Percentiles rank a stretch among this genome's conserved stretches.
phyloP scores from a whole-genome alignment of 2,329 filamentous ascomycete species.

The Colletotrichum musicola region DNA sequence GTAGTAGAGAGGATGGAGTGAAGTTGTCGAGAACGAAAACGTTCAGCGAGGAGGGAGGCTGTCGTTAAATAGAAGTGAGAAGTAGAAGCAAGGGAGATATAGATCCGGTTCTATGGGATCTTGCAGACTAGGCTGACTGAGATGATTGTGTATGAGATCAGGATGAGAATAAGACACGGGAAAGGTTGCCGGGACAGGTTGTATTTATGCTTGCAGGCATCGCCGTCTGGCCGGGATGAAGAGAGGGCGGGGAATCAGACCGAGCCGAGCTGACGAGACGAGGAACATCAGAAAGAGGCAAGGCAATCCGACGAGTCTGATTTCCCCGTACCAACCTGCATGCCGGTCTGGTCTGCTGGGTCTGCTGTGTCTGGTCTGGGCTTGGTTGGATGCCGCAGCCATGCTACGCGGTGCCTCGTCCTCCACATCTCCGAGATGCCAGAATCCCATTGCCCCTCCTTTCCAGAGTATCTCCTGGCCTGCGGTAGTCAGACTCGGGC shows the following conservation, averaged over 20 bases:
- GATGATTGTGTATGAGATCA: slow-evolving; percentile 30
- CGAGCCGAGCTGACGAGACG: neutral
- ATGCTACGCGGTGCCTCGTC: neutral
- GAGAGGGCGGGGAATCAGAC: slow-evolving; percentile 22
- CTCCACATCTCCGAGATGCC: slow-evolving; percentile 40
- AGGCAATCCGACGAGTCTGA: slow-evolving; percentile 32
- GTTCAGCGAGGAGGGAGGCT: slow-evolving; percentile 20
- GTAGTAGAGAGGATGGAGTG: slow-evolving; percentile 11
- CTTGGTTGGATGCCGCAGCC: slow-evolving; percentile 12
- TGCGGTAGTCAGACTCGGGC: slow-evolving; percentile 13
- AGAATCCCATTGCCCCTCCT: slow-evolving; percentile 34
- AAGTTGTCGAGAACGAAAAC: neutral
- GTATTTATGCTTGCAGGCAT: slow-evolving; percentile 37
- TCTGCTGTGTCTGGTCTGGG: neutral
- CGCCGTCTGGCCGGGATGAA: slow-evolving; percentile 19
- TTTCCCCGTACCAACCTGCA: neutral
- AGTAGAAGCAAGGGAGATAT: neutral
- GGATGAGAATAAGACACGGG: neutral
- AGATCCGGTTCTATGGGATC: slow-evolving; percentile 20
- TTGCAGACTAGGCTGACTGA: slow-evolving; percentile 11
- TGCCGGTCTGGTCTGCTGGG: slow-evolving; percentile 12
- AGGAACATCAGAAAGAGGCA: slow-evolving; percentile 27
- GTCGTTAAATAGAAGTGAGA: slow-evolving; percentile 25
- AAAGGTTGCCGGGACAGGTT: slow-evolving; percentile 18
- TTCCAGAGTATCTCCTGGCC: slow-evolving; percentile 37